Base-by-base conservation (phyloP, 768 basidiomycete species). In the Mycena maculata region DNA sequence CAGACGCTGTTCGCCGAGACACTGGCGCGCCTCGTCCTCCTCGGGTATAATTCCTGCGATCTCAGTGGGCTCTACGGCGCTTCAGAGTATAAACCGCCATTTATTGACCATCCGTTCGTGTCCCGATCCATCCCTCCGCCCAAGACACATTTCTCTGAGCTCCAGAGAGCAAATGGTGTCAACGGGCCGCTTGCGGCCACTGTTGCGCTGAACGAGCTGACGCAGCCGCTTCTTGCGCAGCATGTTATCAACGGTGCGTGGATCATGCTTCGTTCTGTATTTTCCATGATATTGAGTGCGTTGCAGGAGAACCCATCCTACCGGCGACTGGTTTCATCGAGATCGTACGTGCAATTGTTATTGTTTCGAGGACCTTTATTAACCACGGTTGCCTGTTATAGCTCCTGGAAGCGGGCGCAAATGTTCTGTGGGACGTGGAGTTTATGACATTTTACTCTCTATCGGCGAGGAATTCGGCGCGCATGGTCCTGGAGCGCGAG, bases 381-480 rank as follows among this genome's bases (percentile, higher is more conserved):
- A 23, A 16, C 5, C 13, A 39, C 18, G 22, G 12, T 58, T 5
- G 25, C 22, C 4, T 18, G 8, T 16, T 11, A 4, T 20, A 60
- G 58, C 18, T 25, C 20, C 41, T 60, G 13, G 58, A 49, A 28
- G 13, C 28, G 15, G 58, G 58, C 10, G 58, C 58, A 7, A 16
- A 22, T 6, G 2, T 18, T 7, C 13, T 60, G 6, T 60, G 58
- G 28, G 59, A 67, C 8, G 54, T 67, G 31, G 57, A 65, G 33
- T 60, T 65, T 6, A 20, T 65, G 30, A 59, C 64, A n/a, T 59
- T 53, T 45, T 45, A 54, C 25, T 59, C 52, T 11, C 41, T 65
- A 11, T 22, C 64, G n/a, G 28, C 49, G 27, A 33, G 23, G 44
- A 1, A 50, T 16, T 41, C 56, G 25, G 45, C 52, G 22, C 50